These are phyloP conservation scores for Colletotrichum cereale DNA, from an alignment of 2,329 filamentous ascomycete genomes.

Conservation along the genomic window DNA sequence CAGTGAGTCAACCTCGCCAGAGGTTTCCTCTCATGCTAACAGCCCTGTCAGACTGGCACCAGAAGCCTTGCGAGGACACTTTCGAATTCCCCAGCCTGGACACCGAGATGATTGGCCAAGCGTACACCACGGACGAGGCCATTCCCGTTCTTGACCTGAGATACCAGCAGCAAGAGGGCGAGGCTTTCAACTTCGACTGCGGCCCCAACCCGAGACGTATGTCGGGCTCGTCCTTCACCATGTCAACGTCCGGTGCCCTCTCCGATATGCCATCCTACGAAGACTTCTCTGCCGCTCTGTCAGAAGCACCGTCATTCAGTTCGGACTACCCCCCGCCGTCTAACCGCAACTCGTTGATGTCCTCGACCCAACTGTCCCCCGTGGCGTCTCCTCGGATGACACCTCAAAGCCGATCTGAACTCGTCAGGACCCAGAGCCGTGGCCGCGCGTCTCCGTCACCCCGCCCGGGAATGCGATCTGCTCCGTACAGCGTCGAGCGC, in stretches of 20 bases:
- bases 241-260: slow-evolving; percentile 74
- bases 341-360: slow-evolving; percentile 78
- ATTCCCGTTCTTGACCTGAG: slow-evolving; percentile 73
- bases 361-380: slow-evolving; percentile 78
- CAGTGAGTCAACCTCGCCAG: slow-evolving; percentile 54
- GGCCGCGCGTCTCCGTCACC: slow-evolving; percentile 80
- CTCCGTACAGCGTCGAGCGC: slow-evolving; percentile 77
- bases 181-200: slow-evolving; percentile 63
- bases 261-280: slow-evolving; percentile 80
- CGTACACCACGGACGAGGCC: slow-evolving; percentile 72
- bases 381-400: slow-evolving; percentile 78
- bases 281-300: slow-evolving; percentile 75
- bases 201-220: slow-evolving; percentile 71
- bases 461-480: slow-evolving; percentile 74
- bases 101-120: slow-evolving; percentile 72
- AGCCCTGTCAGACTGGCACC: slow-evolving; percentile 53
- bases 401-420: slow-evolving; percentile 70
- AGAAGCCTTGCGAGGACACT: slow-evolving; percentile 69
- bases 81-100: slow-evolving; percentile 69
- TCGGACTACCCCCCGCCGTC: slow-evolving; percentile 76
- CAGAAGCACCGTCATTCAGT: slow-evolving; percentile 75
- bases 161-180: slow-evolving; percentile 64
- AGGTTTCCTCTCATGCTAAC: slow-evolving; percentile 28
- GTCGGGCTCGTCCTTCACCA: slow-evolving; percentile 80
- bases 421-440: slow-evolving; percentile 74